Conservation (phyloP, 2,329 filamentous ascomycete species). For the Rhynchosporium secalis region DNA sequence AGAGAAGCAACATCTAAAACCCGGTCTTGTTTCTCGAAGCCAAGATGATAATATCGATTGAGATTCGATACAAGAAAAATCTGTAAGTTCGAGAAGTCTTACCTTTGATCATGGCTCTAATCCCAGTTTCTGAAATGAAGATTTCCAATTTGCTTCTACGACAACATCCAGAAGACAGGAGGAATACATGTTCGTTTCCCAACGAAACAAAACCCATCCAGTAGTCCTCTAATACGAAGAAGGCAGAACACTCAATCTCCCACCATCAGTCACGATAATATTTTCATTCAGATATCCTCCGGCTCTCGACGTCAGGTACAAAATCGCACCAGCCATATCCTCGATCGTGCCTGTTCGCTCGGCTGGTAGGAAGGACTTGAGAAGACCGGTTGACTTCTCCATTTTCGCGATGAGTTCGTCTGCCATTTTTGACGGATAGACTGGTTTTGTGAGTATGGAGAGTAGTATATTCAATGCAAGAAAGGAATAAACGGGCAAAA, state of each 20-base stretch:
- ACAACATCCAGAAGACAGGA: too few relatives aligned
- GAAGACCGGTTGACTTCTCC: background rate
- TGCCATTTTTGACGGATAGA: constrained; percentile 24
- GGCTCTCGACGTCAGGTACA: constrained; percentile 41
- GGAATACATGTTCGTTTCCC: too few relatives aligned
- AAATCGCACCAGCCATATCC: constrained; percentile 60
- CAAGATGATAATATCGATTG: background rate
- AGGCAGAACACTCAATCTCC: constrained; percentile 23
- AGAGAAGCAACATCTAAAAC: background rate
- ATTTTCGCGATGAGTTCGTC: constrained; percentile 1
- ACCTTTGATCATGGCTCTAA: background rate
- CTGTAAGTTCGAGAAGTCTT: background rate
- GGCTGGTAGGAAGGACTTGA: constrained; percentile 10
- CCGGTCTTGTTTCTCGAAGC: background rate
- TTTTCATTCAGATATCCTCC: constrained; percentile 24
- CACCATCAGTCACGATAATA: constrained; percentile 34
- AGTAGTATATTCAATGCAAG: background rate
- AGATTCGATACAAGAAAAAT: background rate
- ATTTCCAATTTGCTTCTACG: background rate
- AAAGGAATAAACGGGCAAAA: background rate
- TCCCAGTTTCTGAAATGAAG: background rate
- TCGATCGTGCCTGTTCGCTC: constrained; percentile 51
- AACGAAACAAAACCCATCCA: too few relatives aligned
- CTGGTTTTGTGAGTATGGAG: constrained; percentile 8
- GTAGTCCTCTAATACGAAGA: constrained; percentile 12